Evolutionary conservation across 805 yeast species (phyloP), one percentile per base, ranked within the genome.

Genomic region (Wickerhamomyces alni): DNA sequence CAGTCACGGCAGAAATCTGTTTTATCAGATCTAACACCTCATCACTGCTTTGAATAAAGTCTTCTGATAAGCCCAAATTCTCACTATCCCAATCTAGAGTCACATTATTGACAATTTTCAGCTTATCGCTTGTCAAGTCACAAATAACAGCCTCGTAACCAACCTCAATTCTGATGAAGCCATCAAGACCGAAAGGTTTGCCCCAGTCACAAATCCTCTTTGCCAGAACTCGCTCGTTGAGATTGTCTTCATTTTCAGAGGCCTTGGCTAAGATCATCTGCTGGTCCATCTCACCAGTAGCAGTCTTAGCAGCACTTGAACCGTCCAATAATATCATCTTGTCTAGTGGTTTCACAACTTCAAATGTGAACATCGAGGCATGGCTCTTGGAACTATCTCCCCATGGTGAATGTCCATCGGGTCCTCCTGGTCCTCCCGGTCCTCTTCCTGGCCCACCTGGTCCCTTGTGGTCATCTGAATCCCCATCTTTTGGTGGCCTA

Each of bases 81-180:
- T 65, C 65, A 12, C 67, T 62, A 2, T 59, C 58, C 42, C 61
- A 55, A 3, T 59, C 51, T 33, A 74, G 43, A 0, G 75, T 61
- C 4, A 68, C 59, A 48, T 70, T 73, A 2, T 74, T 66, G 7
- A 76, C 65, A 26, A 77, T 45, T 41, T 67, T 67, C 6, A 75
- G 33, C 40, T 72, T 68, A n/a, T 65, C 69, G 26, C 52, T 50
- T n/a, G 51, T 40, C 55, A 80, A 77, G 50, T 78, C 76, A 58
- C 86, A 80, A 11, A 79, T 39, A 11, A 79, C 65, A n/a, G 78
- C 65, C 52, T 79, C 86, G 52, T 67, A 80, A 0, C 83, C 83
- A 33, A 74, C 59, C 51, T 80, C 85, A 16, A 78, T 62, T 47
- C 86, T 61, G 6, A 80, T 60, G 18, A 69, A 60, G 0, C 85